phyloP scores from a whole-genome alignment of 2,329 filamentous ascomycete species.

The Botryosphaeria dothidea region DNA sequence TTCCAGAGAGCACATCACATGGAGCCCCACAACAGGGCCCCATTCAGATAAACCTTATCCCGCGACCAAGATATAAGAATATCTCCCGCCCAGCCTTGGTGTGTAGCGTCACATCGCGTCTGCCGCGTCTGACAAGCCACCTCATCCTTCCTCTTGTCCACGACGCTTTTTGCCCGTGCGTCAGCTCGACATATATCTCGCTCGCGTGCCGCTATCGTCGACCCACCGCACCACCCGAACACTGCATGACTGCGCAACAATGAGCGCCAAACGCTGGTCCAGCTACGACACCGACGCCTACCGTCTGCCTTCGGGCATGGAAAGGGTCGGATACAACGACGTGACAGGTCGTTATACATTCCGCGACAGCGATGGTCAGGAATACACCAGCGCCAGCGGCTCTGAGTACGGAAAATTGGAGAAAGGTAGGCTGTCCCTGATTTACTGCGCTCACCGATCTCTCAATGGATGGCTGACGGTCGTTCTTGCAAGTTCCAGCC shows the following conservation, averaged over 20 bases:
- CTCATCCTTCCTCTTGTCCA: constrained; percentile 9
- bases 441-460: neutral
- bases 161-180: neutral
- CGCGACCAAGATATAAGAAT: neutral
- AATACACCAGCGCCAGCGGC: constrained; percentile 55
- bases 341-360: constrained; percentile 58
- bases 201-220: neutral
- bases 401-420: constrained; percentile 52
- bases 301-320: constrained; percentile 58
- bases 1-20: neutral
- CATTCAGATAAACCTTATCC: neutral
- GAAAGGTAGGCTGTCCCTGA: constrained; percentile 25
- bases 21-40: neutral
- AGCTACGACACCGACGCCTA: constrained; percentile 42
- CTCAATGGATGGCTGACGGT: neutral
- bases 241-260: neutral
- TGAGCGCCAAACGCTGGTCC: constrained; percentile 17
- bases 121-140: constrained; percentile 7
- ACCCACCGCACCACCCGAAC: neutral
- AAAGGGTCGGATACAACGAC: constrained; percentile 58
- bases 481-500: neutral
- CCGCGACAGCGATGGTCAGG: constrained; percentile 49
- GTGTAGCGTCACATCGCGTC: neutral
- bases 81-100: neutral
- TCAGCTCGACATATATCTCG: neutral